Conservation (phyloP, 148 eudicot genomes). For the Oxyria digyna region DNA sequence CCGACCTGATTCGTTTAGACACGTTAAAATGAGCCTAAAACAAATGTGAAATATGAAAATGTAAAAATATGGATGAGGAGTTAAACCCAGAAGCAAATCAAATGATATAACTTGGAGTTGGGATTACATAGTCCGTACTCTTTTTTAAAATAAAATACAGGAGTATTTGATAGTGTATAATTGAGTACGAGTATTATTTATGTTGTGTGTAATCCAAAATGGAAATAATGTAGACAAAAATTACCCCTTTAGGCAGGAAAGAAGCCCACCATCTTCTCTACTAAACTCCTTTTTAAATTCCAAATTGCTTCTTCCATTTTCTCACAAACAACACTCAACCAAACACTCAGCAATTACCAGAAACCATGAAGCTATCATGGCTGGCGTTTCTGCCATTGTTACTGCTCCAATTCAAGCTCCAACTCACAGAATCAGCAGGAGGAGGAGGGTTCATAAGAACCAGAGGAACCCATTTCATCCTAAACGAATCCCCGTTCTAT, state of each 20-base stretch:
- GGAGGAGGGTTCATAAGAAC: conserved; percentile 34
- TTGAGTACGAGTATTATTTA: not conserved
- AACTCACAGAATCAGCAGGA: not conserved
- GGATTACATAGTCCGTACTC: too few species aligned
- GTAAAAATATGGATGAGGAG: too few species aligned
- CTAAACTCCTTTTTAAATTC: not conserved
- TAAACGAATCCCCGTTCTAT: conserved; percentile 68
- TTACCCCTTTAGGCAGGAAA: not conserved
- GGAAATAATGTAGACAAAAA: not conserved
- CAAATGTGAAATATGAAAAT: too few species aligned
- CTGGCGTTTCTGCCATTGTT: not conserved
- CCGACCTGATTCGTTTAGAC: too few species aligned
- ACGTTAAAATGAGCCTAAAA: too few species aligned
- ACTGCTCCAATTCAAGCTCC: not conserved
- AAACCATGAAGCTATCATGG: not conserved
- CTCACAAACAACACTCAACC: not conserved
- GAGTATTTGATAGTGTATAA: too few species aligned
- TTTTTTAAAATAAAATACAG: too few species aligned
- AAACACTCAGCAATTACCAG: not conserved
- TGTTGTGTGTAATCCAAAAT: not conserved
- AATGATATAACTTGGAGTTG: too few species aligned
- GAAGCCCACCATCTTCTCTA: not conserved
- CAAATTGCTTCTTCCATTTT: not conserved
- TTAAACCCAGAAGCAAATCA: too few species aligned
- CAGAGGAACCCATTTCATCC: conserved; percentile 59